phyloP scores from a whole-genome alignment of 352 stramenopile species.

The Pythium sp. region DNA sequence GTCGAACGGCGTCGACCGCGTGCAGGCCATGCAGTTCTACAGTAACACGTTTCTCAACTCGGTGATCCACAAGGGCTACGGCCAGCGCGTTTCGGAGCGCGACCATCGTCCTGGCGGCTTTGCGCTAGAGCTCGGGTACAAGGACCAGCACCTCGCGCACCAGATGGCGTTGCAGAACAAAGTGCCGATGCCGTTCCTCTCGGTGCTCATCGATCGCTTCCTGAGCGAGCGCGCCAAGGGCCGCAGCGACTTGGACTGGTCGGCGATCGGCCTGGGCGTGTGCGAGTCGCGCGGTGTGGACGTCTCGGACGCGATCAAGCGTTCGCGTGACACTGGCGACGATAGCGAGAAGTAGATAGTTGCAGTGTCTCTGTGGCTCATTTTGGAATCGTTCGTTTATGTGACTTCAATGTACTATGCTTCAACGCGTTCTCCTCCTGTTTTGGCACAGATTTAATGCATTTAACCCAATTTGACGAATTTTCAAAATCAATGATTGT shows the following conservation, averaged over 20 bases:
- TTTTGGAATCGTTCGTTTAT: background rate
- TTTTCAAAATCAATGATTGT: too few relatives aligned
- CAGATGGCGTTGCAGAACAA: constrained; percentile 48
- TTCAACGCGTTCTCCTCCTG: background rate
- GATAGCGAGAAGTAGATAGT: background rate
- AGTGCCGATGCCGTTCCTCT: constrained; percentile 77
- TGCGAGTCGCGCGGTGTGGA: constrained; percentile 62
- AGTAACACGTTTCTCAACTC: constrained; percentile 81
- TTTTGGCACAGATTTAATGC: background rate
- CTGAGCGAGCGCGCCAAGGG: constrained; percentile 55
- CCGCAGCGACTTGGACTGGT: constrained; percentile 72
- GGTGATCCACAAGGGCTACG: constrained; percentile 78
- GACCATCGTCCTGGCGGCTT: constrained; percentile 76
- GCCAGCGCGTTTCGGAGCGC: constrained; percentile 67
- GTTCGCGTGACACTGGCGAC: constrained; percentile 19
- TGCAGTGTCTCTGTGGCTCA: background rate
- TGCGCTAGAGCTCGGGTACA: constrained; percentile 66
- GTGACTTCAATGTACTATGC: too few relatives aligned
- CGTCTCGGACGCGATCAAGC: constrained; percentile 36
- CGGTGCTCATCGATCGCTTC: constrained; percentile 71
- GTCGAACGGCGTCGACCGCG: constrained; percentile 68
- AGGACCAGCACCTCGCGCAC: constrained; percentile 65
- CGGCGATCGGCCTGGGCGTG: constrained; percentile 58
- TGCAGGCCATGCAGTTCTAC: constrained; percentile 73
- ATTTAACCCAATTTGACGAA: background rate